phyloP scores from a whole-genome alignment of 2,329 filamentous ascomycete genomes.

The Fusarium buxicola region DNA sequence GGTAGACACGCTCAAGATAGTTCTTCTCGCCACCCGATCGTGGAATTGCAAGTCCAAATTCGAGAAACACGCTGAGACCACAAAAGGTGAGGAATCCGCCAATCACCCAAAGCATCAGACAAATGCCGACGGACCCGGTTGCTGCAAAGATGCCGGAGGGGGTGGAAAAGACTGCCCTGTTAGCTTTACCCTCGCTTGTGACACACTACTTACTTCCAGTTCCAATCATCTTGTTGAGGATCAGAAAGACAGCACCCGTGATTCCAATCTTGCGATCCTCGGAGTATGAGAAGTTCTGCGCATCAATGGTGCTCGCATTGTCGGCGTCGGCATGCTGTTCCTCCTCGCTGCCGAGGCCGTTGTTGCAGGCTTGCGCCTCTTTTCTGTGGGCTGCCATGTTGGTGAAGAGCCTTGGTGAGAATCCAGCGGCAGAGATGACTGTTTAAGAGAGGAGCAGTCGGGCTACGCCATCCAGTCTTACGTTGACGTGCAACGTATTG shows the following conservation, averaged over 20 bases:
- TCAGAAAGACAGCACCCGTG: conserved; percentile 64
- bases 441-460: conserved; percentile 2
- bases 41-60: conserved; percentile 72
- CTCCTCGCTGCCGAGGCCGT: conserved; percentile 34
- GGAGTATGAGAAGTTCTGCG: conserved; percentile 55
- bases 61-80: conserved; percentile 71
- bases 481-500: conserved; percentile 5
- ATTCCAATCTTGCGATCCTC: conserved; percentile 64
- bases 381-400: conserved; percentile 33
- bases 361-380: not conserved
- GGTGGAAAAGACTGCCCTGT: conserved; percentile 62
- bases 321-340: conserved; percentile 34
- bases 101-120: conserved; percentile 48
- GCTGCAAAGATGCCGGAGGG: conserved; percentile 64
- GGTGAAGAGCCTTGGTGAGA: not conserved
- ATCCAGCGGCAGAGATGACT: not conserved
- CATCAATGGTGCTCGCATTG: conserved; percentile 48
- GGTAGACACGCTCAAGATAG: conserved; percentile 73
- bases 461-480: conserved; percentile 13
- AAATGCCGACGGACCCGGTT: conserved; percentile 62
- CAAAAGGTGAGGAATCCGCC: conserved; percentile 67
- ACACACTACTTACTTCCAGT: conserved; percentile 60
- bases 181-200: not conserved
- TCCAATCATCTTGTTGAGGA: conserved; percentile 70
- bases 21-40: conserved; percentile 74